phyloP scores from a whole-genome alignment of 2,329 filamentous ascomycete genomes.

The Dothidotthia symphoricarpi region DNA sequence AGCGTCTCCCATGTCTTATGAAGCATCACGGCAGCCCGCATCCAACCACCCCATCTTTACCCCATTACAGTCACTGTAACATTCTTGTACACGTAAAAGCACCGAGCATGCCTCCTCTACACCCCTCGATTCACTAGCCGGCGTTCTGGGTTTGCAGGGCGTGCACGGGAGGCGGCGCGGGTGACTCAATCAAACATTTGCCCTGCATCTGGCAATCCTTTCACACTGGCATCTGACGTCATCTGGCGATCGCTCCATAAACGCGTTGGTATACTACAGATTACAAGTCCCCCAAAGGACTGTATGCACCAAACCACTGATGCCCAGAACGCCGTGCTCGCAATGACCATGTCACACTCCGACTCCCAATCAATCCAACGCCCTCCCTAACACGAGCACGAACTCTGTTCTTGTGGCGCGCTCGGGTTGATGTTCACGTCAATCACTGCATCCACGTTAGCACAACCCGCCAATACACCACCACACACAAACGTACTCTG shows the following conservation, averaged over 20 bases:
- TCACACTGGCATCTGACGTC: constrained; percentile 19
- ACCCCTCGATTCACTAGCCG: constrained; percentile 20
- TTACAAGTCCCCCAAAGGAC: constrained; percentile 17
- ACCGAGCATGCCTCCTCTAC: constrained; percentile 7
- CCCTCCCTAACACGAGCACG: constrained; percentile 37
- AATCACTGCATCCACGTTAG: constrained; percentile 63
- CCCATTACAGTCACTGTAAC: constrained; percentile 29
- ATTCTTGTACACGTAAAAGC: constrained; percentile 40
- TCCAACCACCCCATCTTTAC: constrained; percentile 11
- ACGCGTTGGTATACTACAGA: constrained; percentile 38
- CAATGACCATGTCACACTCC: constrained; percentile 22
- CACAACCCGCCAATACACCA: background rate
- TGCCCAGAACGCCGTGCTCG: constrained; percentile 43
- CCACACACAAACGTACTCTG: constrained; percentile 65
- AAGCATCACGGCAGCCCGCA: constrained; percentile 12
- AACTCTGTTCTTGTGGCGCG: constrained; percentile 60
- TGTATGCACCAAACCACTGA: background rate
- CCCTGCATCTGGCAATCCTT: background rate
- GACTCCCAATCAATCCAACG: constrained; percentile 25
- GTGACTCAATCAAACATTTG: too few relatives aligned
- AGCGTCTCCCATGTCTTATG: constrained; percentile 6
- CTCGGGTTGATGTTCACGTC: constrained; percentile 82
- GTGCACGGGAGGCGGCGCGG: too few relatives aligned
- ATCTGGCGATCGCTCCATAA: constrained; percentile 12
- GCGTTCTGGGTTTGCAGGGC: constrained; percentile 27